Percentiles rank a stretch among this genome's conserved stretches.
Evolutionary conservation across 1,139 yeast species (phyloP).

Genomic region (Zygosaccharomyces pseudobailii): DNA sequence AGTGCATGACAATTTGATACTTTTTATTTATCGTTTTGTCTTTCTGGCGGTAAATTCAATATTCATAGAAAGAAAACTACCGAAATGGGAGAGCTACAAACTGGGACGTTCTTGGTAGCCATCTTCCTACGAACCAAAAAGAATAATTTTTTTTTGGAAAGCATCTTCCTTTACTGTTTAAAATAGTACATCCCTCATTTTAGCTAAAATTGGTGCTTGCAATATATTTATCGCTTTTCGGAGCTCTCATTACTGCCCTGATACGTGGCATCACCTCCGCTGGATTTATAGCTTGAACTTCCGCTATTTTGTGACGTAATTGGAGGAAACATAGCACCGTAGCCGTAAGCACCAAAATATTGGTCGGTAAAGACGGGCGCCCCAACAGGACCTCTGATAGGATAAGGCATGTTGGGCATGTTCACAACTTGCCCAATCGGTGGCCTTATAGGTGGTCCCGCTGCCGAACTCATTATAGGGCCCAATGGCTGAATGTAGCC

Average conservation of each 20-base stretch:
- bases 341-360: background rate
- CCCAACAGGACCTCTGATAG: background rate
- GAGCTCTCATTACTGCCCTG: constrained; percentile 9
- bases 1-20: too few species aligned
- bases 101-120: too few species aligned
- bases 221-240: background rate
- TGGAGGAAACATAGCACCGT: background rate
- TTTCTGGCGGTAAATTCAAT: too few species aligned
- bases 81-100: too few species aligned
- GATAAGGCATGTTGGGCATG: background rate
- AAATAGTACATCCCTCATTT: too few species aligned
- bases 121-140: too few species aligned
- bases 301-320: constrained; percentile 1
- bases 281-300: constrained; percentile 16
- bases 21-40: too few species aligned
- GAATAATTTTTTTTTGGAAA: too few species aligned
- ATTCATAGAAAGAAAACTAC: too few species aligned
- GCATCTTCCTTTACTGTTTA: too few species aligned
- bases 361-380: background rate
- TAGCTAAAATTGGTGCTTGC: too few species aligned
- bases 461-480: background rate
- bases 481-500: background rate
- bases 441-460: background rate
- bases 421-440: background rate
- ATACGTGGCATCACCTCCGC: constrained; percentile 22